Conservation (phyloP, 176 grass and related monocot species). For the Phyllostachys edulis region DNA sequence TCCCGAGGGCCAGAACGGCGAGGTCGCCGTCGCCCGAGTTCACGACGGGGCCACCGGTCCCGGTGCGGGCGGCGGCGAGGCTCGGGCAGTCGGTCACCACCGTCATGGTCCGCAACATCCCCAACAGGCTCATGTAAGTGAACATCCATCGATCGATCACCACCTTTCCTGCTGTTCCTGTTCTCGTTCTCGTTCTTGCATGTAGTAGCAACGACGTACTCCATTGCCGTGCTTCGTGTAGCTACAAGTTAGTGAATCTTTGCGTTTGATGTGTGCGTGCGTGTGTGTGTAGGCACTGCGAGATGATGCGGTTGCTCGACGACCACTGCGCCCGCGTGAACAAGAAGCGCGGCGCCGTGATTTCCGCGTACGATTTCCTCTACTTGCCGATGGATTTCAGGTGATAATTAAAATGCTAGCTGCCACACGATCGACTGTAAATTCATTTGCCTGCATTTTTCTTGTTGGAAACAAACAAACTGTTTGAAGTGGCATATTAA, state of each 20-base stretch:
- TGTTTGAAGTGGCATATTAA: not conserved
- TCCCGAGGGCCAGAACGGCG: not conserved
- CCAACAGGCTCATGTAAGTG: slow-evolving; percentile 34
- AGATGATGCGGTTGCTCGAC: slow-evolving; percentile 57
- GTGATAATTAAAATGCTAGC: slow-evolving; percentile 19
- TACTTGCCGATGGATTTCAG: slow-evolving; percentile 86
- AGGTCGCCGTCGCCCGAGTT: slow-evolving; percentile 14
- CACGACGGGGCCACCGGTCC: not conserved
- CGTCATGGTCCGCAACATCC: slow-evolving; percentile 80
- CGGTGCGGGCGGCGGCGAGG: not conserved
- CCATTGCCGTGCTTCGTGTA: not conserved
- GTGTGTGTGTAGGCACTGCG: slow-evolving; percentile 20
- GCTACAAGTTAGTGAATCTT: not conserved
- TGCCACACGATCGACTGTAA: not conserved
- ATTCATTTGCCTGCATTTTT: not conserved
- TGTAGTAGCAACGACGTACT: not conserved
- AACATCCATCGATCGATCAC: not conserved
- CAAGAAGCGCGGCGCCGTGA: not conserved
- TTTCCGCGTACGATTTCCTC: slow-evolving; percentile 63
- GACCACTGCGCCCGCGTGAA: slow-evolving; percentile 49
- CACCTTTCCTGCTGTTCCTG: not conserved
- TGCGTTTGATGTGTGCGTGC: too few relatives aligned
- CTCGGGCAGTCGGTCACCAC: slow-evolving; percentile 25
- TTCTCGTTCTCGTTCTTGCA: not conserved
- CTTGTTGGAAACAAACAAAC: not conserved